phyloP scores from a whole-genome alignment of 2,329 filamentous ascomycete species.

The Trichoderma brevicompactum region DNA sequence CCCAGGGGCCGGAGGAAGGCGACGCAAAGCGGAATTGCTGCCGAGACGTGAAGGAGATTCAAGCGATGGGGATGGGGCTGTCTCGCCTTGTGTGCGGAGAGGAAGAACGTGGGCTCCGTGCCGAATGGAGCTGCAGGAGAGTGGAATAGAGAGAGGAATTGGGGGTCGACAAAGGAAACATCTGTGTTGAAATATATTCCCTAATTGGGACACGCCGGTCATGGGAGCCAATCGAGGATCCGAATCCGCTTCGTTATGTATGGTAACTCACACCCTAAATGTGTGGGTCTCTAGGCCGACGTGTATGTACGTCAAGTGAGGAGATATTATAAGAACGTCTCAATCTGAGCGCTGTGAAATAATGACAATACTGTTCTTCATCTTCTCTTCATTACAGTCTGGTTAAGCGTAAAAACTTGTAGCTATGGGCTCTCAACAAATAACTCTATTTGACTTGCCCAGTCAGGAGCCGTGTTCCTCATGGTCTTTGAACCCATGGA shows the following conservation, averaged over 20 bases:
- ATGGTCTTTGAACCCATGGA: slow-evolving; percentile 75
- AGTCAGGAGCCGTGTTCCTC: slow-evolving; percentile 51
- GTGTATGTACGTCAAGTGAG: not conserved
- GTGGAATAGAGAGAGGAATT: not conserved
- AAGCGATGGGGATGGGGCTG: too few species aligned
- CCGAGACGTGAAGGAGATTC: too few species aligned
- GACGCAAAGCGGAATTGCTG: too few species aligned
- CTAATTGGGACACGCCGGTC: not conserved
- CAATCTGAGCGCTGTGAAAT: too few species aligned
- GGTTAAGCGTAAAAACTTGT: not conserved
- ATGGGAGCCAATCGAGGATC: not conserved
- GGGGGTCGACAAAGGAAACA: not conserved
- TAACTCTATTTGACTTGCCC: slow-evolving; percentile 67
- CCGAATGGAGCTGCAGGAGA: too few species aligned
- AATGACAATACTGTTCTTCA: not conserved
- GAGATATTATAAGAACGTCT: not conserved
- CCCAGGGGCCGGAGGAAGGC: too few species aligned
- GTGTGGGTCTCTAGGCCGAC: too few species aligned
- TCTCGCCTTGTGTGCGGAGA: too few species aligned
- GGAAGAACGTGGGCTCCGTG: too few species aligned
- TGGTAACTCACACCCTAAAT: too few species aligned
- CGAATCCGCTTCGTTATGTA: too few species aligned
- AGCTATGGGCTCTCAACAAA: slow-evolving; percentile 42
- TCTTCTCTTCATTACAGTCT: not conserved
- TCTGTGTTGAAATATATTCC: not conserved